These are phyloP conservation scores for Magnaporthiopsis incrustans DNA, from an alignment of 2,329 filamentous ascomycete genomes.

Conservation along the genomic window DNA sequence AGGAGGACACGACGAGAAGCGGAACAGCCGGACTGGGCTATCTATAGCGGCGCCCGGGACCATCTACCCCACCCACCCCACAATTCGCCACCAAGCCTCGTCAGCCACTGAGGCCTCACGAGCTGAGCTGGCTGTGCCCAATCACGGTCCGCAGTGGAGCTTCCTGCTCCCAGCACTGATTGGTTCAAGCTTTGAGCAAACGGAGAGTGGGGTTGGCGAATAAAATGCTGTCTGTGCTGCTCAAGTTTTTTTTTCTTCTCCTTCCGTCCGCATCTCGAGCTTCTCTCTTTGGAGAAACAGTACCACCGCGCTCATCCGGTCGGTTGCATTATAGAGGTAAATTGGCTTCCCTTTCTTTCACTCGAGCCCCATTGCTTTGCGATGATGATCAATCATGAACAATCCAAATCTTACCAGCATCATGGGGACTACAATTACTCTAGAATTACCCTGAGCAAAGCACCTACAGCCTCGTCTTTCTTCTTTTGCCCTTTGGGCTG, in stretches of 20 bases:
- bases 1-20: neutral
- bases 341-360: too few relatives aligned
- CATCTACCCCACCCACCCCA: neutral
- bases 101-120: conserved; percentile 9
- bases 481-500: conserved; percentile 1
- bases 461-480: conserved; percentile 16
- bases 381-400: conserved; percentile 44
- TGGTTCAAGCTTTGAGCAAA: neutral
- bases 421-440: conserved; percentile 45
- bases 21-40: neutral
- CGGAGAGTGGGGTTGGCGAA: conserved; percentile 6
- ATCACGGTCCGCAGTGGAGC: neutral
- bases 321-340: too few relatives aligned
- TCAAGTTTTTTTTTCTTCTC: conserved; percentile 11
- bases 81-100: conserved; percentile 1
- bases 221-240: neutral
- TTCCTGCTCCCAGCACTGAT: neutral
- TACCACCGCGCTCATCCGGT: neutral
- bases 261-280: neutral
- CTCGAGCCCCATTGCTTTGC: conserved; percentile 16
- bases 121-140: neutral
- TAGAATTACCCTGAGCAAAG: conserved; percentile 49
- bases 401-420: conserved; percentile 55
- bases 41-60: neutral
- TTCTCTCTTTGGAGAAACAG: neutral